Percentiles rank a stretch among this genome's conserved stretches.
Conservation (phyloP, 2,329 filamentous ascomycete species). For the Alternaria longipes region DNA sequence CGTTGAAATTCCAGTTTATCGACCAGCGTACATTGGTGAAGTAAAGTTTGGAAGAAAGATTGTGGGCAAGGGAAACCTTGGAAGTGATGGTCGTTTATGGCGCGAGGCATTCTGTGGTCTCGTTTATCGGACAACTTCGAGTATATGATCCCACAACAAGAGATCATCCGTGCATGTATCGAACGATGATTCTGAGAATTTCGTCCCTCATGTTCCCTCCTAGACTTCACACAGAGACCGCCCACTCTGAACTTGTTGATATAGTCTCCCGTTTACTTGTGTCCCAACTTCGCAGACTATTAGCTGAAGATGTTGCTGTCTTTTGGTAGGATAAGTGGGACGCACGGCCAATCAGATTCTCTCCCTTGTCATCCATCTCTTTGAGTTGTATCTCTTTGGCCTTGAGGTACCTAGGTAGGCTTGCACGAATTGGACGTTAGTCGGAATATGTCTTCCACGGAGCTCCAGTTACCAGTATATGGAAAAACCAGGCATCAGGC, state of each 20-base stretch:
- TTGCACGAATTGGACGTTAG: neutral
- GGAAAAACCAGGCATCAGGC: neutral
- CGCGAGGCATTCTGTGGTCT: neutral
- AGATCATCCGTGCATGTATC: neutral
- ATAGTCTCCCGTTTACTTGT: neutral
- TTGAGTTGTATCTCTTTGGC: neutral
- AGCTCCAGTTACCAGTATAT: neutral
- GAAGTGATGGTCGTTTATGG: neutral
- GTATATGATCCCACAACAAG: neutral
- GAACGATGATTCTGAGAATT: neutral
- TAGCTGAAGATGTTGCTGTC: neutral
- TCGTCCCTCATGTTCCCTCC: neutral
- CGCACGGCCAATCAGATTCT: neutral
- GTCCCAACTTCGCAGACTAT: neutral
- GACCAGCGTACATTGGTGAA: neutral
- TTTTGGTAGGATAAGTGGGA: neutral
- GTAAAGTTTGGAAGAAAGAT: neutral
- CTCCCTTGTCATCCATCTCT: neutral
- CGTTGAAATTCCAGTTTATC: neutral
- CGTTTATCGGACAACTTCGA: neutral
- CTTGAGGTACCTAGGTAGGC: neutral
- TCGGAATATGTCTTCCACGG: neutral
- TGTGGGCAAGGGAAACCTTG: neutral
- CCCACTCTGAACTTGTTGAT: neutral
- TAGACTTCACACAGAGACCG: neutral